A percentile compares a stretch with the other conserved stretches of the same genome.
Evolutionary conservation across 2,329 filamentous ascomycete genomes (phyloP).

Genomic region (Parascedosporium putredinis): DNA sequence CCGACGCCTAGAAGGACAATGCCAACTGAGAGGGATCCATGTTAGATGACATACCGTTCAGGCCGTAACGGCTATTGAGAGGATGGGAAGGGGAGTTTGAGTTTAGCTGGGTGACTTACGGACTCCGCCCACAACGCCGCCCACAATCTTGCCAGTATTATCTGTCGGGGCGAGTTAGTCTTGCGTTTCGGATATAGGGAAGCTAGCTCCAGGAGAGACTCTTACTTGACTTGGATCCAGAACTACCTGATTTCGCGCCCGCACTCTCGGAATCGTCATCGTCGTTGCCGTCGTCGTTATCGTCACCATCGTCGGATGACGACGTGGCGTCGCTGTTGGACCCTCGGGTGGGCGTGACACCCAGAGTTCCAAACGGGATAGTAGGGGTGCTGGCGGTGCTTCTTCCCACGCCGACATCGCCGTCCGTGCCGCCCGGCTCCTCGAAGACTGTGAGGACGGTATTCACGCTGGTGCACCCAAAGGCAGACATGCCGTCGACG

Average conservation of each 20-base stretch:
- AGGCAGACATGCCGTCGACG: not conserved
- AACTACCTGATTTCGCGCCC: not conserved
- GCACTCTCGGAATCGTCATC: not conserved
- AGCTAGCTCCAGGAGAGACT: not conserved
- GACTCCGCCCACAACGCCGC: conserved; percentile 10
- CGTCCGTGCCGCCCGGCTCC: not conserved
- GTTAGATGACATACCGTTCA: not conserved
- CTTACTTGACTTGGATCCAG: not conserved
- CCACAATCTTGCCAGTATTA: conserved; percentile 5
- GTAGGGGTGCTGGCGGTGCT: not conserved
- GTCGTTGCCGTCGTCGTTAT: no score
- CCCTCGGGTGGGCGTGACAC: not conserved
- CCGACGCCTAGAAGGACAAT: not conserved
- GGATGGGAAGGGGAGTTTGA: not conserved
- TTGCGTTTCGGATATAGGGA: not conserved
- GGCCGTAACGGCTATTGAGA: no score
- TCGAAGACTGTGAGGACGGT: not conserved
- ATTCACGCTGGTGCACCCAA: not conserved
- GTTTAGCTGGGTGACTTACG: conserved; percentile 10
- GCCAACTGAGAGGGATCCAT: not conserved
- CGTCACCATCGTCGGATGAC: no score
- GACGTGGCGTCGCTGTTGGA: not conserved
- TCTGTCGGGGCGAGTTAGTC: not conserved
- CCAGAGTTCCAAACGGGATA: not conserved
- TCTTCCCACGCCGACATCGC: not conserved